A percentile compares a stretch with the other conserved stretches of the same genome.
phyloP scores from a whole-genome alignment of 495 filamentous ascomycete genomes.

The Aspergillus affinis region DNA sequence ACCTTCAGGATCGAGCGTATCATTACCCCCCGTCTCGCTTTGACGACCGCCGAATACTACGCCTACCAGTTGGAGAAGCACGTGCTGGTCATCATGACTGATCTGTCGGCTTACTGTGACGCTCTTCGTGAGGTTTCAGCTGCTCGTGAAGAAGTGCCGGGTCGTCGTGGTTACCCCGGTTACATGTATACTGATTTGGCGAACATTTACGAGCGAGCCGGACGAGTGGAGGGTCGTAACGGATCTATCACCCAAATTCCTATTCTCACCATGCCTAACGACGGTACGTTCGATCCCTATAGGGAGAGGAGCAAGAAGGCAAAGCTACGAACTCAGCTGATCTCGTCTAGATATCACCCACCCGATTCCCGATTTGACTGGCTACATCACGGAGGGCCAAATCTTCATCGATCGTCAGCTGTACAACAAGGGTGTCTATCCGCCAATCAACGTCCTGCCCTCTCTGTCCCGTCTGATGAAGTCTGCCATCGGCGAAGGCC shows the following conservation, averaged over 20 bases:
- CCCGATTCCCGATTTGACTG: slow-evolving; percentile 97
- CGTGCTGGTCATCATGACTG: slow-evolving; percentile 96
- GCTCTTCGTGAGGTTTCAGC: slow-evolving; percentile 97
- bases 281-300: slow-evolving; percentile 50
- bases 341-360: slow-evolving; percentile 84
- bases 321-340: neutral
- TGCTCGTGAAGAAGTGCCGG: slow-evolving; percentile 97
- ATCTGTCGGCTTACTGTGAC: slow-evolving; percentile 97
- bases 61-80: slow-evolving; percentile 99
- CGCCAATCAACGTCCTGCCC: slow-evolving; percentile 97
- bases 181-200: slow-evolving; percentile 99
- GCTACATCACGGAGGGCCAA: slow-evolving; percentile 98
- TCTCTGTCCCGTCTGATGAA: slow-evolving; percentile 99
- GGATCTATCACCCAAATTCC: slow-evolving; percentile 99
- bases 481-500: slow-evolving; percentile 95
- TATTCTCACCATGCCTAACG: slow-evolving; percentile 99
- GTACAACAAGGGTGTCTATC: slow-evolving; percentile 94
- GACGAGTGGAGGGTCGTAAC: slow-evolving; percentile 95
- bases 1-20: slow-evolving; percentile 90
- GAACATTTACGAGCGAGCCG: slow-evolving; percentile 98
- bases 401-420: slow-evolving; percentile 97
- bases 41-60: slow-evolving; percentile 99
- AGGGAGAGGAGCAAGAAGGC: neutral
- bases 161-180: slow-evolving; percentile 99
- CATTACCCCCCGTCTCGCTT: slow-evolving; percentile 96